These are phyloP conservation scores for Sporothrix schenckii DNA, from an alignment of 2,329 filamentous ascomycete genomes.

Conservation along the genomic window DNA sequence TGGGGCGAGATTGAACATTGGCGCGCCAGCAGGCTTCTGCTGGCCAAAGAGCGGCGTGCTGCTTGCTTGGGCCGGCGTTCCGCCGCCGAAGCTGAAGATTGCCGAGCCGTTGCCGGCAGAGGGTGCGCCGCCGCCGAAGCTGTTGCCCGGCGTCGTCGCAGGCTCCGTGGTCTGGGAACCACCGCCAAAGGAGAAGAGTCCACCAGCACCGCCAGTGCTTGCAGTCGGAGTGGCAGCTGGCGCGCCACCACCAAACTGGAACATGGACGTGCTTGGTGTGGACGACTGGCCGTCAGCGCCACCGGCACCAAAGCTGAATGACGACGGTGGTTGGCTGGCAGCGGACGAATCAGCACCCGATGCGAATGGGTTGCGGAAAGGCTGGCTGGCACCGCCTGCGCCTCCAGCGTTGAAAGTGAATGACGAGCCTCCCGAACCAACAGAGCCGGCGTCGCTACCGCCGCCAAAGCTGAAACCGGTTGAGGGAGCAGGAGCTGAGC, in stretches of 20 bases:
- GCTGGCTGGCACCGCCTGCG: slow-evolving; percentile 36
- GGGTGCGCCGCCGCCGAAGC: slow-evolving; percentile 35
- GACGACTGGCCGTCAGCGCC: slow-evolving; percentile 33
- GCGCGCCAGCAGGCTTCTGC: slow-evolving; percentile 39
- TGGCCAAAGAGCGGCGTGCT: slow-evolving; percentile 39
- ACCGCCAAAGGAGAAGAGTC: slow-evolving; percentile 47
- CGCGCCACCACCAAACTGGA: slow-evolving; percentile 36
- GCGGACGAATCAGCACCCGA: slow-evolving; percentile 37
- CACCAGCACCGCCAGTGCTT: slow-evolving; percentile 20
- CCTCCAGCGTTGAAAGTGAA: slow-evolving; percentile 48
- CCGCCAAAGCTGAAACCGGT: slow-evolving; percentile 31
- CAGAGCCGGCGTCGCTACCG: slow-evolving; percentile 35
- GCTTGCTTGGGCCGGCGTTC: slow-evolving; percentile 41
- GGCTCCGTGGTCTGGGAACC: slow-evolving; percentile 34
- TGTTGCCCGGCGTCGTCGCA: slow-evolving; percentile 36
- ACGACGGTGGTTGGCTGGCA: slow-evolving; percentile 36
- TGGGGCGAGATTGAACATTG: slow-evolving; percentile 43
- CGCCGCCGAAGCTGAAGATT: slow-evolving; percentile 44
- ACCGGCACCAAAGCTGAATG: slow-evolving; percentile 47
- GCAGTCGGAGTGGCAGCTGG: slow-evolving; percentile 23
- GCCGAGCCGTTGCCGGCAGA: slow-evolving; percentile 37
- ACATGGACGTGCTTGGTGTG: slow-evolving; percentile 34
- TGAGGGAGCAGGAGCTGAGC: not conserved
- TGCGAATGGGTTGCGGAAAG: slow-evolving; percentile 49
- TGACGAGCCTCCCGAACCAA: slow-evolving; percentile 40